These are phyloP conservation scores for Colletotrichum simmondsii DNA, from an alignment of 2,329 filamentous ascomycete species.

Conservation along the genomic window DNA sequence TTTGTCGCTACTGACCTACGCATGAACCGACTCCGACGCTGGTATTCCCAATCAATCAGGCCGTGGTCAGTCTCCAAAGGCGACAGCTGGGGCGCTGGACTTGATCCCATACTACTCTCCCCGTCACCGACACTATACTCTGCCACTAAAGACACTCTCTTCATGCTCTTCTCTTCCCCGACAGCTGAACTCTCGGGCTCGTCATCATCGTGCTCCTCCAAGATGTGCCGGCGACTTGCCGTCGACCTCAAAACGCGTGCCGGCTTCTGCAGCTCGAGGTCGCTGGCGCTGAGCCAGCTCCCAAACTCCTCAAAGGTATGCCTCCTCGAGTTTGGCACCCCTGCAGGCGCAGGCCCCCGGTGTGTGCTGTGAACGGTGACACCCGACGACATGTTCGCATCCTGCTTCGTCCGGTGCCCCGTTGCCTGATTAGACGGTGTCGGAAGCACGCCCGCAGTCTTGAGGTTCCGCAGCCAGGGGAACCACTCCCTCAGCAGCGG, in stretches of 20 bases:
- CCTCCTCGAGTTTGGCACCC: not conserved
- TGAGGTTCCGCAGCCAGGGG: conserved; percentile 8
- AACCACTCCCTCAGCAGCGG: conserved; percentile 55
- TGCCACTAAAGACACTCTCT: not conserved
- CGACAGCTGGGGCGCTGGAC: not conserved
- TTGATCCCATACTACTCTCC: not conserved
- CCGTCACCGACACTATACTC: not conserved
- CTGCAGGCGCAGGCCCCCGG: not conserved
- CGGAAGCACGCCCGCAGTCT: not conserved
- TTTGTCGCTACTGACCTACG: not conserved
- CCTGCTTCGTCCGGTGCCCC: not conserved
- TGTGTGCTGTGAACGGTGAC: not conserved
- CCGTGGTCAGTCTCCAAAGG: not conserved
- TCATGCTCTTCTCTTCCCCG: not conserved
- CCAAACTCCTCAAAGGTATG: conserved; percentile 13
- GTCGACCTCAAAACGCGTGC: not conserved
- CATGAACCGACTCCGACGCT: not conserved
- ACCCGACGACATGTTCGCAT: not conserved
- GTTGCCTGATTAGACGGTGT: not conserved
- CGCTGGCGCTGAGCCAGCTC: conserved; percentile 6
- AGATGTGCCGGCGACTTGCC: not conserved
- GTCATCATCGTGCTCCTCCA: not conserved
- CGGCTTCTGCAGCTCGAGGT: conserved; percentile 18
- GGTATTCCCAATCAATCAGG: not conserved
- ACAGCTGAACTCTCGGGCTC: not conserved